Evolutionary conservation across 768 basidiomycete genomes (phyloP), one percentile per base, ranked within the genome.

Genomic region (Boletus rubescentipes): DNA sequence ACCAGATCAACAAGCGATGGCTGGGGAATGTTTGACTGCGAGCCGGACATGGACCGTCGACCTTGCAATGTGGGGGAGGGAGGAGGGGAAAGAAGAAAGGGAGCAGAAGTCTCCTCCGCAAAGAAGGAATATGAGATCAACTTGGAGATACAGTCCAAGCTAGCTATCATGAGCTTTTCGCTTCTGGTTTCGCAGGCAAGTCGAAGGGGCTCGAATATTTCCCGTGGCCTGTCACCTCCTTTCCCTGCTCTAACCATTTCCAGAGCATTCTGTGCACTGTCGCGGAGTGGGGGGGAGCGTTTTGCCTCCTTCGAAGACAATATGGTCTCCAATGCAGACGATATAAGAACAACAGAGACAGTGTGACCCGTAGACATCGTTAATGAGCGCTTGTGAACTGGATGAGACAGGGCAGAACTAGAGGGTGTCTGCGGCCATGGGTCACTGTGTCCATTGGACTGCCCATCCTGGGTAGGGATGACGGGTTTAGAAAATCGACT

Each of bases 101-200:
- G 32, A 70, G 71, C 53, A 9, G 77, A 69, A 34, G 77, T 73
- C 31, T 80, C 70, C 61, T 97, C 95, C 39, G 84, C 82, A 66
- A 98, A 98, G 81, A 98, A 98, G 23, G 93, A 94, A 71, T 98
- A 93, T 8, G 94, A 95, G 58, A 98, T 91, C 60, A 99, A 83
- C 72, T 99, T 99, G 51, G 93, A 92, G 55, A 98, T 93, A 66
- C 97, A 95, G 72, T 99, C 97, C 69, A 99, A 76, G 62, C 95
- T 96, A 16, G 94, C 91, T 67, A 97, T 92, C 87, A 94, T 91
- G 32, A 98, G 81, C 61, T 93, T 93, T 68, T 98, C 94, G 58
- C 80, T 90, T 47, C 86, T 82, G 5, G 95, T 98, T 76, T 98
- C 96, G 74, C 97, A 98, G 9, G 97, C 97, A 48, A 98, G 77